These are phyloP conservation scores for Leccinum pellstonianum DNA, from an alignment of 768 basidiomycete genomes.

Conservation along the genomic window DNA sequence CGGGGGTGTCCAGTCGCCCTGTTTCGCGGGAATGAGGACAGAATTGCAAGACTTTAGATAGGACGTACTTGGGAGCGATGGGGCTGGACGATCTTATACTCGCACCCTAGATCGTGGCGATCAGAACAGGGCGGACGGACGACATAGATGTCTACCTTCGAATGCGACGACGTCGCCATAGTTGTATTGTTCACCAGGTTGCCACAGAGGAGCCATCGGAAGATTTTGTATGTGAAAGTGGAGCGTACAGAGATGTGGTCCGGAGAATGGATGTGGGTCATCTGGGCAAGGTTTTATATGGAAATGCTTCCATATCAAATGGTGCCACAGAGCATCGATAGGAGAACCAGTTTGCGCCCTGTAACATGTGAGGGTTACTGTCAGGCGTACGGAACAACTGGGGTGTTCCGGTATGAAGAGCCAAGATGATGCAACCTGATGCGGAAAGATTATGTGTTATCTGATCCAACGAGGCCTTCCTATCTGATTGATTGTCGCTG, in stretches of 20 bases:
- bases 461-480: constrained; percentile 22
- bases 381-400: not conserved
- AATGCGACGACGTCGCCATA: constrained; percentile 53
- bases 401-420: not conserved
- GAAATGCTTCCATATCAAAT: constrained; percentile 6
- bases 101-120: constrained; percentile 34
- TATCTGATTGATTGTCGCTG: not conserved
- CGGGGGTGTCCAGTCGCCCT: constrained; percentile 70
- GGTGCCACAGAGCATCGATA: constrained; percentile 11
- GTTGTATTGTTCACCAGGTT: constrained; percentile 62
- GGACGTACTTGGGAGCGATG: constrained; percentile 61
- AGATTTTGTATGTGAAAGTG: constrained; percentile 1
- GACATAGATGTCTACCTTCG: constrained; percentile 41
- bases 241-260: constrained; percentile 8
- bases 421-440: constrained; percentile 11
- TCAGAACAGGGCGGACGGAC: constrained; percentile 6
- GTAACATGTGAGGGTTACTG: not conserved
- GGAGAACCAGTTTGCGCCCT: not conserved
- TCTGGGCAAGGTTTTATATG: constrained; percentile 21
- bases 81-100: constrained; percentile 70
- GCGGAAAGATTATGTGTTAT: constrained; percentile 19
- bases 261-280: not conserved
- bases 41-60: not conserved
- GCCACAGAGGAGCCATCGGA: constrained; percentile 50
- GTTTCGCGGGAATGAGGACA: constrained; percentile 8